Percentiles rank a stretch among this genome's conserved stretches.
Conservation (phyloP, 495 filamentous ascomycete species). For the Penicillium alfredii region DNA sequence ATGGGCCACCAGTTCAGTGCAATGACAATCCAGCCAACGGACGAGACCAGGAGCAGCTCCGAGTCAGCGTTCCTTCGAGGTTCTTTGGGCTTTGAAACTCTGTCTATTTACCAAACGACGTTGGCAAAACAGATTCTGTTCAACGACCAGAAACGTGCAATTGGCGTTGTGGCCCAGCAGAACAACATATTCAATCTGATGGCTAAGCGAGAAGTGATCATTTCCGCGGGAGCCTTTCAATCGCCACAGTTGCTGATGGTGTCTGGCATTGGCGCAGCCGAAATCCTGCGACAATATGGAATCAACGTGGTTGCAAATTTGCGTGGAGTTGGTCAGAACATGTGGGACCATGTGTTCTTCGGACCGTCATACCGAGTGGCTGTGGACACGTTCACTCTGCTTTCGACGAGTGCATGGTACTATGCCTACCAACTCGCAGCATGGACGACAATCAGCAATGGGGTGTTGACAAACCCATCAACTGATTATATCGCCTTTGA, state of each 20-base stretch:
- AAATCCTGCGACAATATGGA: conserved; percentile 20
- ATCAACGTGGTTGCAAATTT: conserved; percentile 38
- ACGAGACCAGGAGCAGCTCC: conserved; percentile 33
- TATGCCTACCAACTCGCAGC: conserved; percentile 4
- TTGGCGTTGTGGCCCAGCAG: conserved; percentile 12
- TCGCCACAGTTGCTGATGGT: conserved; percentile 49
- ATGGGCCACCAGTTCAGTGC: conserved; percentile 33
- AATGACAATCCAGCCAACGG: conserved; percentile 28
- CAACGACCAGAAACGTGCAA: conserved; percentile 15
- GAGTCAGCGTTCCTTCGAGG: conserved; percentile 30
- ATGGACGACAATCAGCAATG: conserved; percentile 16
- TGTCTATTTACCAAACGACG: conserved; percentile 31
- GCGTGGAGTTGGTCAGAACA: conserved; percentile 48
- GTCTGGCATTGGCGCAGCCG: conserved; percentile 40
- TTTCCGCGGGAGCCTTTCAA: conserved; percentile 48
- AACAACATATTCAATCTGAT: conserved; percentile 25
- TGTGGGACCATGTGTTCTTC: conserved; percentile 41
- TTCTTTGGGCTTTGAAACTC: not conserved
- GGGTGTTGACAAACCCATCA: conserved; percentile 39
- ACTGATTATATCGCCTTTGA: conserved; percentile 46
- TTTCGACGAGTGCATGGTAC: conserved; percentile 14
- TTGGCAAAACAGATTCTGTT: conserved; percentile 40
- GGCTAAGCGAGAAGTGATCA: conserved; percentile 47
- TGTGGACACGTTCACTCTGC: conserved; percentile 26
- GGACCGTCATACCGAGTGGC: conserved; percentile 33